A percentile compares a stretch with the other conserved stretches of the same genome.
phyloP scores from a whole-genome alignment of 2,329 filamentous ascomycete genomes.

The Bipolaris zeicola region DNA sequence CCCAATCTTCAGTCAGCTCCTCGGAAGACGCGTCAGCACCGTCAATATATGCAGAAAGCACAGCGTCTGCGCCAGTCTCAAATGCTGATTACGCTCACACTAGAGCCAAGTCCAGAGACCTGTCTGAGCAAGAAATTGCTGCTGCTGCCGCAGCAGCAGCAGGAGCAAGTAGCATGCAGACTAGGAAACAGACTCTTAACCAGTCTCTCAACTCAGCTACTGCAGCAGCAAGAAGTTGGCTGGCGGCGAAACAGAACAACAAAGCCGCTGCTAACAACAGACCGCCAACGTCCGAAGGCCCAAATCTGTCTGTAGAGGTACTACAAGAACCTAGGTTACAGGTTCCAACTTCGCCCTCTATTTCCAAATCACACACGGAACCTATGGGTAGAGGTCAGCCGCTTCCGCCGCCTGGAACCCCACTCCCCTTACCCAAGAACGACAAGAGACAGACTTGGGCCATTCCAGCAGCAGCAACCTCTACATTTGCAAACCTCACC shows the following conservation, averaged over 20 bases:
- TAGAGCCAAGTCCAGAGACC: slow-evolving; percentile 24
- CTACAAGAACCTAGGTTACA: slow-evolving; percentile 10
- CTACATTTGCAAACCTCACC: slow-evolving; percentile 53
- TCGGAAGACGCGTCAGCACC: slow-evolving; percentile 25
- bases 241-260: slow-evolving; percentile 53
- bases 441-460: slow-evolving; percentile 57
- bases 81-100: slow-evolving; percentile 14
- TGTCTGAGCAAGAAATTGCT: slow-evolving; percentile 31
- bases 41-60: slow-evolving; percentile 34
- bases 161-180: slow-evolving; percentile 17
- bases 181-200: slow-evolving; percentile 39
- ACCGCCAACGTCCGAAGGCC: slow-evolving; percentile 19
- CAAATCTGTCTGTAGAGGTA: slow-evolving; percentile 11
- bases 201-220: slow-evolving; percentile 55
- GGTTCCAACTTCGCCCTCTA: slow-evolving; percentile 6
- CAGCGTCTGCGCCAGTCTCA: slow-evolving; percentile 15
- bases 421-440: slow-evolving; percentile 70
- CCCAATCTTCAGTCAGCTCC: slow-evolving; percentile 18
- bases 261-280: slow-evolving; percentile 20
- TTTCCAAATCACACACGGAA: slow-evolving; percentile 54
- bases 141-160: slow-evolving; percentile 28
- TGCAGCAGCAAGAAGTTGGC: slow-evolving; percentile 66
- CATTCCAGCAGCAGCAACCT: slow-evolving; percentile 54
- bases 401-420: slow-evolving; percentile 78
- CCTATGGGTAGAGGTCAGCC: slow-evolving; percentile 85